A percentile compares a stretch with the other conserved stretches of the same genome.
Evolutionary conservation across 805 yeast species (phyloP).

Genomic region (Naumovozyma baii): DNA sequence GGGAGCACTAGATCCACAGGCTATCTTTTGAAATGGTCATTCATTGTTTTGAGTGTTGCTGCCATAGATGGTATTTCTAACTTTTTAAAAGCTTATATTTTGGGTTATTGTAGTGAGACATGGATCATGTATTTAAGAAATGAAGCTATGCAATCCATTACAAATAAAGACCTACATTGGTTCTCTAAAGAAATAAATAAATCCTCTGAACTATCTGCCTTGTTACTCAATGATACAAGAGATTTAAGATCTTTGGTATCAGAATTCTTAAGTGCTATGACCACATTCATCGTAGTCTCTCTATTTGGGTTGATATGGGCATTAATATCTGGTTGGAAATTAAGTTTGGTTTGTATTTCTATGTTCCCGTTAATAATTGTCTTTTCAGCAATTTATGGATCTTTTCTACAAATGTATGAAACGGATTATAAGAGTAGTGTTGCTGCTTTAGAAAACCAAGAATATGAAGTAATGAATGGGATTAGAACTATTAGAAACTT

Average conservation of each 20-base stretch:
- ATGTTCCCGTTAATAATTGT: constrained; percentile 55
- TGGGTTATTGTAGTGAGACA: constrained; percentile 53
- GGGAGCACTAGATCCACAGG: constrained; percentile 26
- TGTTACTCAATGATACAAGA: constrained; percentile 72
- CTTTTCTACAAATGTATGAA: constrained; percentile 45
- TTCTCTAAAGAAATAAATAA: constrained; percentile 33
- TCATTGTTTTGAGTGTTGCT: constrained; percentile 54
- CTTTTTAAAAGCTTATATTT: constrained; percentile 40
- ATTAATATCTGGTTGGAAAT: constrained; percentile 69
- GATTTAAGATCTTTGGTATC: constrained; percentile 61
- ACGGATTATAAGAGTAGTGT: constrained; percentile 47
- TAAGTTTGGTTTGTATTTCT: constrained; percentile 73
- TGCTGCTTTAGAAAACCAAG: constrained; percentile 43
- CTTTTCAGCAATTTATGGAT: constrained; percentile 44
- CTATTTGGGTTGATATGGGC: constrained; percentile 70
- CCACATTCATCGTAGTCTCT: constrained; percentile 46
- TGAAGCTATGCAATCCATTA: constrained; percentile 38
- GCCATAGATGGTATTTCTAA: constrained; percentile 49
- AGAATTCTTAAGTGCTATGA: constrained; percentile 46
- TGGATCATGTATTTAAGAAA: constrained; percentile 54
- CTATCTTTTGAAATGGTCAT: constrained; percentile 53
- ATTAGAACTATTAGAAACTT: constrained; percentile 56
- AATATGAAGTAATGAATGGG: constrained; percentile 45
- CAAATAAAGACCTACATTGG: constrained; percentile 47
- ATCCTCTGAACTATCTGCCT: constrained; percentile 49